Base-by-base conservation (phyloP, 2,329 filamentous ascomycete genomes). In the Botryotinia calthae region DNA sequence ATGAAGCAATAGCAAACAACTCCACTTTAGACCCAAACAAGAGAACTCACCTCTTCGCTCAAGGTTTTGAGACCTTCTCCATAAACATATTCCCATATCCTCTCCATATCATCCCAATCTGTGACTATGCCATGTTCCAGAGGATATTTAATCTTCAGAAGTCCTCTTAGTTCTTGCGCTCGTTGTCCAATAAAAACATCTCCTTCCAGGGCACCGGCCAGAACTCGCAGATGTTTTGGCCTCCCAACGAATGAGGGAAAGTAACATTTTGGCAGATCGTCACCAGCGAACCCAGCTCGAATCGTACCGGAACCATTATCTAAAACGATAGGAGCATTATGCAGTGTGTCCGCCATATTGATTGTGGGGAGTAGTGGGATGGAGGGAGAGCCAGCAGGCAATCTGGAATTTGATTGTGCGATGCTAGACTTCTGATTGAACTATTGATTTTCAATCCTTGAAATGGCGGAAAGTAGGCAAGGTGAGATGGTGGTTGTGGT, bases 21-120 rank as follows among this genome's bases (percentile, higher is more conserved):
- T 54, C 40, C 64, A 66, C 62, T n/a, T 28, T 63, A 46, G 28
- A 22, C 71, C 66, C 51, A 64, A 22, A 18, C 34, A 61, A 16
- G 3, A 62, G 58, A 76, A 77, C 85, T 82, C 83, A 95, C 93
- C 88, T 99, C 96, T 87, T 99, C 96, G 83, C 95, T 98, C 81
- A 98, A 87, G 67, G 95, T 97, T 86, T 98, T 98, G 79, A 99
- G 83, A 76, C 97, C 96, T 81, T 98, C 95, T 73, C 93, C 93
- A 82, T 98, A 99, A 70, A 99, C 94, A 81, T 97, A 96, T 80
- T 97, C 93, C 96, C 96, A 99, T 84, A 99, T 99, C 85, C 94
- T 91, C 86, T 99, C 96, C 96, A 99, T 99, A 81, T 99, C 96
- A 81, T 98, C 96, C 96, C 96, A 99, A 83, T 99, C 94, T 78